phyloP scores from a whole-genome alignment of 257 asterid genomes.

The Primulina huaijiensis region DNA sequence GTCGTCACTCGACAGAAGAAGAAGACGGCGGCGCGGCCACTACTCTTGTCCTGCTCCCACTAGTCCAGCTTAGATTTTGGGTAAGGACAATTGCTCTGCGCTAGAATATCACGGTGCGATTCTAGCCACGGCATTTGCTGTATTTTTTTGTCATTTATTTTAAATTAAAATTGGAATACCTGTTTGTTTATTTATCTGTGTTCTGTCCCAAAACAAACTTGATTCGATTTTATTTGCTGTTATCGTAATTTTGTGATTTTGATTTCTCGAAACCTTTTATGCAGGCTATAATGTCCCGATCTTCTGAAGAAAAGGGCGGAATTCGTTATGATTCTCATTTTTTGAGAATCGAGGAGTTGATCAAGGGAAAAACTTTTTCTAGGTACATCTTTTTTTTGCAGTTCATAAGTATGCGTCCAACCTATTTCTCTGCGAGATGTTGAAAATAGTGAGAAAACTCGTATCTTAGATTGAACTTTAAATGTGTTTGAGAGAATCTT shows the following conservation, averaged over 20 bases:
- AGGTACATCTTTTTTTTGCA: conserved; percentile 40
- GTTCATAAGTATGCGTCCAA: conserved; percentile 23
- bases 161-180: neutral
- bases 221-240: neutral
- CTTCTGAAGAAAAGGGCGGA: conserved; percentile 39
- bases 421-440: conserved; percentile 4
- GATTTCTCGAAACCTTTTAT: conserved; percentile 19
- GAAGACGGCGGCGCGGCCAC: neutral
- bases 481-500: conserved; percentile 2
- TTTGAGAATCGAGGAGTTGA: conserved; percentile 65
- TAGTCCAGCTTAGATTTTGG: neutral
- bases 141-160: neutral
- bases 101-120: conserved; percentile 24
- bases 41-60: neutral
- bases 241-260: conserved; percentile 8
- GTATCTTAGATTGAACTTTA: conserved; percentile 4
- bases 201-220: neutral
- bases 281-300: conserved; percentile 46
- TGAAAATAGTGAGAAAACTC: conserved; percentile 15
- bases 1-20: neutral
- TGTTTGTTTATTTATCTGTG: too few species aligned
- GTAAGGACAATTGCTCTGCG: conserved; percentile 6
- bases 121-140: conserved; percentile 2
- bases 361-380: conserved; percentile 59
- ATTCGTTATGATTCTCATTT: conserved; percentile 38